phyloP scores from a whole-genome alignment of 306 rosid species.

The Prunus davidiana region DNA sequence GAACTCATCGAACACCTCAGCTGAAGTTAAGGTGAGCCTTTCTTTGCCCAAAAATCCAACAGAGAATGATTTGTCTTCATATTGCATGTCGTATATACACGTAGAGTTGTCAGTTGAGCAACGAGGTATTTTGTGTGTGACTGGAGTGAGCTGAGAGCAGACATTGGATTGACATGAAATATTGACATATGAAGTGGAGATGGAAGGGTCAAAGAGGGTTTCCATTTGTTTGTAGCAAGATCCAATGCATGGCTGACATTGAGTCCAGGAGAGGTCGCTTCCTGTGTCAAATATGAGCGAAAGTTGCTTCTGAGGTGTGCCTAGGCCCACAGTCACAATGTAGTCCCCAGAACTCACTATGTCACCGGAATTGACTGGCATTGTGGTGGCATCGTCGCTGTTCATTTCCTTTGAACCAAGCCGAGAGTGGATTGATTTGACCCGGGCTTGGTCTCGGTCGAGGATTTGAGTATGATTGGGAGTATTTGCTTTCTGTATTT shows the following conservation, averaged over 20 bases:
- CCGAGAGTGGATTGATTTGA: conserved; percentile 34
- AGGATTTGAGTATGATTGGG: conserved; percentile 34
- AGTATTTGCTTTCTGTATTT: not conserved
- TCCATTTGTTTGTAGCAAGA: conserved; percentile 61
- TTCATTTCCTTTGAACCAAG: conserved; percentile 7
- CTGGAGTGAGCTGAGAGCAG: conserved; percentile 50
- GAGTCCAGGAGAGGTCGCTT: conserved; percentile 44
- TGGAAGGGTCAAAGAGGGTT: conserved; percentile 43
- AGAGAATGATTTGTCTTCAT: conserved; percentile 34
- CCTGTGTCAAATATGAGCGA: conserved; percentile 25
- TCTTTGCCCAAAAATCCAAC: conserved; percentile 1
- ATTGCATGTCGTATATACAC: conserved; percentile 44
- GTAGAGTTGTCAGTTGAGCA: conserved; percentile 31
- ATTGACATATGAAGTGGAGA: conserved; percentile 48
- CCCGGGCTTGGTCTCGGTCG: conserved; percentile 33
- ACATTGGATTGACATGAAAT: conserved; percentile 42
- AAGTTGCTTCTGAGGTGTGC: conserved; percentile 10
- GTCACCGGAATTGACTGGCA: conserved; percentile 16
- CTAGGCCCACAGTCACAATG: conserved; percentile 25
- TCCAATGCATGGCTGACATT: conserved; percentile 58
- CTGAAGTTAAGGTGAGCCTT: not conserved
- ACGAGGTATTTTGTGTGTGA: conserved; percentile 46
- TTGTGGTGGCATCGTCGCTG: not conserved
- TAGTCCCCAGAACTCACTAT: conserved; percentile 6
- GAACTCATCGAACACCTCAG: not conserved